Conservation (phyloP, 1,284 basidiomycete species). For the Mycena sp. region DNA sequence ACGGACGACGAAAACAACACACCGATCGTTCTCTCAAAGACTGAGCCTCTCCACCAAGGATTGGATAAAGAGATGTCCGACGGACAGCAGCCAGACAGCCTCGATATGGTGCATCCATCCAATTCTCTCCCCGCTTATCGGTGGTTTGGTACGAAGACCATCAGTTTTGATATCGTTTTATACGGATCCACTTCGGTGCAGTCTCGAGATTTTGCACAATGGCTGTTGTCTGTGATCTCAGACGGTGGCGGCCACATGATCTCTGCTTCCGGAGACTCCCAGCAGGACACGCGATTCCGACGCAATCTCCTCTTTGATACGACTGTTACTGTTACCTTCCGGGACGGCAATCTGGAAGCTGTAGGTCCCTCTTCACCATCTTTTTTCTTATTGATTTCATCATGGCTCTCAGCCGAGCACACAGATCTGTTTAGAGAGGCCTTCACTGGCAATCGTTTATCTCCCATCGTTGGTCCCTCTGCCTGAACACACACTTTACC, state of each 20-base stretch:
- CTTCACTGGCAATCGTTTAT: constrained; percentile 72
- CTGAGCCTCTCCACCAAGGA: constrained; percentile 16
- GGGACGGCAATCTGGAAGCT: constrained; percentile 12
- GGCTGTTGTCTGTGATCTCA: constrained; percentile 50
- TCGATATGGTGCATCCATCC: background rate
- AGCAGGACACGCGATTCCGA: background rate
- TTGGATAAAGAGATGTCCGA: background rate
- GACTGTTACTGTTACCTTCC: background rate
- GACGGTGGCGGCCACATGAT: constrained; percentile 1
- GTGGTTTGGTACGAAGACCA: constrained; percentile 10
- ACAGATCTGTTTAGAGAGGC: constrained; percentile 50
- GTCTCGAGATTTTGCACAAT: constrained; percentile 68
- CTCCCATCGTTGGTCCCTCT: constrained; percentile 60
- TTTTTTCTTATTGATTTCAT: constrained; percentile 53
- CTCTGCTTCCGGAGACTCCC: background rate
- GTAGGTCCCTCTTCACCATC: constrained; percentile 39
- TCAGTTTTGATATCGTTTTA: constrained; percentile 65
- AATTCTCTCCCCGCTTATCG: constrained; percentile 6
- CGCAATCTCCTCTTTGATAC: background rate
- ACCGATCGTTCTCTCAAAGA: too few species aligned
- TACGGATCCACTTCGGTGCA: constrained; percentile 63
- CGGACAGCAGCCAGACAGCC: background rate
- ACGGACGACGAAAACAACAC: constrained; percentile 27
- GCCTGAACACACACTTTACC: constrained; percentile 63
- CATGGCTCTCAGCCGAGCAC: constrained; percentile 50